Percentiles rank a stretch among this genome's conserved stretches.
These are phyloP conservation scores for Aspergillus sojae DNA, from an alignment of 2,329 filamentous ascomycete genomes.

Conservation along the genomic window DNA sequence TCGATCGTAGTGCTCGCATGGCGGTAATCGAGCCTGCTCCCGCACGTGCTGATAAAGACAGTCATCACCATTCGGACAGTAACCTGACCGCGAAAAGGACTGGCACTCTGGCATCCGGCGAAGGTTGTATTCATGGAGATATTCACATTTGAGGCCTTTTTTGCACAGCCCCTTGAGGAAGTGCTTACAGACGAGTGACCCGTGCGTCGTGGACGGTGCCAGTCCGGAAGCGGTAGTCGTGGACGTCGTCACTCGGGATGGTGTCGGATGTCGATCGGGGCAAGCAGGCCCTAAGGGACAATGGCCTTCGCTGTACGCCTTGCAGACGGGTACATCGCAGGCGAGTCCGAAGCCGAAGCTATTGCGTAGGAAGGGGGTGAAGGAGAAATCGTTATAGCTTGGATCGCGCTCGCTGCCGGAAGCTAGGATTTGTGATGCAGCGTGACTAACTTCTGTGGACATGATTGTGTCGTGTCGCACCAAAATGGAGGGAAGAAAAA, in stretches of 20 bases:
- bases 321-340: constrained; percentile 78
- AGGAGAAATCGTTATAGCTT: constrained; percentile 71
- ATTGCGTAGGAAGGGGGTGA: constrained; percentile 79
- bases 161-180: constrained; percentile 97
- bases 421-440: constrained; percentile 39
- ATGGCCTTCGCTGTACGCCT: constrained; percentile 80
- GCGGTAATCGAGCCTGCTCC: constrained; percentile 74
- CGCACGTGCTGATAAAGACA: constrained; percentile 92
- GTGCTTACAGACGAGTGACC: constrained; percentile 90
- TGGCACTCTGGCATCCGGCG: constrained; percentile 98
- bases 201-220: constrained; percentile 44
- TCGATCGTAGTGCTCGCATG: constrained; percentile 88
- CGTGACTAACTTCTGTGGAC: constrained; percentile 36
- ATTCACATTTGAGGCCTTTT: constrained; percentile 95
- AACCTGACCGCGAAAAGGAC: constrained; percentile 89
- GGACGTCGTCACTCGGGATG: constrained; percentile 47
- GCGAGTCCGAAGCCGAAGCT: constrained; percentile 85
- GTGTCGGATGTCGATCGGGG: constrained; percentile 74
- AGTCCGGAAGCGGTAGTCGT: constrained; percentile 46
- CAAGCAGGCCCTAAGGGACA: constrained; percentile 85
- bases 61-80: constrained; percentile 95
- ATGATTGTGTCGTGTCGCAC: constrained; percentile 23
- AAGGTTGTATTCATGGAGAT: constrained; percentile 97
- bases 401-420: constrained; percentile 40
- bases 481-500: background rate